Evolutionary conservation across 2,329 filamentous ascomycete species (phyloP), one percentile per base, ranked within the genome.

Genomic region (Apiospora hydei): DNA sequence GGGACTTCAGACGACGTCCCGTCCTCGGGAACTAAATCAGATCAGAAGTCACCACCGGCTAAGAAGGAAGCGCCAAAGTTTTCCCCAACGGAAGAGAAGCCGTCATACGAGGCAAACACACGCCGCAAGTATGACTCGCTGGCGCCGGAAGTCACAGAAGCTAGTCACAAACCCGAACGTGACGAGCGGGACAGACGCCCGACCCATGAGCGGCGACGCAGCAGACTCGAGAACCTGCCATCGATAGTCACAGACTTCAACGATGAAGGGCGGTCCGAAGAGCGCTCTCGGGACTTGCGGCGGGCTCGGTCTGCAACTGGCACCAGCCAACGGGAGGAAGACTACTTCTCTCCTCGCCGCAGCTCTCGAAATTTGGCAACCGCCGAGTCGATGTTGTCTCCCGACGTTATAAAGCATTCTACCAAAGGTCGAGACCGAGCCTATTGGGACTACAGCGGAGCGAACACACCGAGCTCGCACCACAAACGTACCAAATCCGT

Each of bases 321-420:
- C 30, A 71, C 72, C 41, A 76, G 78, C 14, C 72, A 72, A 34
- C 73, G 69, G 74, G 74, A 49, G 72, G 83, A 84, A 67, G 82
- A 83, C 74, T 81, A 81, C 53, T 81, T 81, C 49, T 78, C 78
- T 18, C 77, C 79, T 26, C 77, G 77, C 14, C 72, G 73, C 46
- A 76, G 76, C 70, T 76, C 77, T 43, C 76, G 77, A 21, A 67
- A 66, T 16, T 57, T 74, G 44, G 74, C 72, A 53, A 30, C 57
- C 11, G 80, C 77, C 38, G 85, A 84, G 43, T 84, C 80, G 41
- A 82, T 84, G 69, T 80, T 87, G 24, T 86, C 87, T 10, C 86
- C 87, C 38, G 86, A 88, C 73, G 77, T 83, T 6, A 80, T 85
- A 53, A 78, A 80, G 70, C 76, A 81, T 57, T 72, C 77, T 34